phyloP scores from a whole-genome alignment of 495 filamentous ascomycete species.

The Tricharina praecox region DNA sequence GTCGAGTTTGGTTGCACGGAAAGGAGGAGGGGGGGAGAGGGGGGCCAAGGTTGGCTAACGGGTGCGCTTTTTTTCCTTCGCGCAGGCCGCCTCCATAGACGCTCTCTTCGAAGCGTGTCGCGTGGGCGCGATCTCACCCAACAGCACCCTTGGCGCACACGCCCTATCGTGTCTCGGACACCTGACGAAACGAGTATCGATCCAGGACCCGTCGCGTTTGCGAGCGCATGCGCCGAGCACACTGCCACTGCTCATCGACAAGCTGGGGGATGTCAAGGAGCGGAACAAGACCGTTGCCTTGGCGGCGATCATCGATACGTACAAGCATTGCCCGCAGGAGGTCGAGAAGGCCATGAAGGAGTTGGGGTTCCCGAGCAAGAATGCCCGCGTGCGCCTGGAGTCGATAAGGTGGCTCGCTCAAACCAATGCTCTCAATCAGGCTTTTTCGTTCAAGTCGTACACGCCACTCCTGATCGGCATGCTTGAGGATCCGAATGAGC shows the following conservation, averaged over 20 bases:
- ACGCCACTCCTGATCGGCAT: constrained; percentile 67
- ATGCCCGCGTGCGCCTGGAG: constrained; percentile 62
- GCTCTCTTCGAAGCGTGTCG: constrained; percentile 25
- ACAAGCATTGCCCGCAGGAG: constrained; percentile 46
- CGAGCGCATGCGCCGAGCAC: constrained; percentile 46
- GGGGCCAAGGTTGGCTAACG: no score
- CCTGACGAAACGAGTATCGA: constrained; percentile 60
- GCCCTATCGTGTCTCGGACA: constrained; percentile 63
- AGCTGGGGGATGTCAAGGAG: constrained; percentile 77
- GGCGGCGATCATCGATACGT: constrained; percentile 58
- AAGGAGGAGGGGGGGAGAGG: no score
- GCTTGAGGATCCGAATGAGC: constrained; percentile 74
- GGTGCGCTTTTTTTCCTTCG: not conserved
- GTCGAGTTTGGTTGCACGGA: no score
- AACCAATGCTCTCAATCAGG: constrained; percentile 27
- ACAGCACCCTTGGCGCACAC: constrained; percentile 23
- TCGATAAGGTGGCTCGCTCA: constrained; percentile 70
- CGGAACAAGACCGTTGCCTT: constrained; percentile 53
- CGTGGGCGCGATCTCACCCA: constrained; percentile 19
- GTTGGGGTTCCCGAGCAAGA: constrained; percentile 58
- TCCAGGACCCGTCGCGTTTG: constrained; percentile 59
- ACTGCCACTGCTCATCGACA: constrained; percentile 60
- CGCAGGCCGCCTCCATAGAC: constrained; percentile 22
- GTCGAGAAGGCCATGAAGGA: constrained; percentile 69
- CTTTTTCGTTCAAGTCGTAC: constrained; percentile 59